These are phyloP conservation scores for Agaricus blazei DNA, from an alignment of 768 basidiomycete species.

Conservation along the genomic window DNA sequence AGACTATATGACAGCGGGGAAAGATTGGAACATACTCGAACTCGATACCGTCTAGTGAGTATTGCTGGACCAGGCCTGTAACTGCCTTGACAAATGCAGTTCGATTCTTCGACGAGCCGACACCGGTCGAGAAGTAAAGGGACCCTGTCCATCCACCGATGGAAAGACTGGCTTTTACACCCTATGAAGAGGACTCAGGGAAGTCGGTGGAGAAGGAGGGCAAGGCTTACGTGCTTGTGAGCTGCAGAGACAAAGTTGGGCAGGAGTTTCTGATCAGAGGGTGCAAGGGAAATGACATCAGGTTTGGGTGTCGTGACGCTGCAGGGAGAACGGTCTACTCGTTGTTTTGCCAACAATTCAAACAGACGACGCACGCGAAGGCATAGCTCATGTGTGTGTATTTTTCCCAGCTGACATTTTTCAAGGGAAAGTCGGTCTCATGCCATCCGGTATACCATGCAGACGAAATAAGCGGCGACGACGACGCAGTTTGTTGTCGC, in stretches of 20 bases:
- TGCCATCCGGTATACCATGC: conserved; percentile 50
- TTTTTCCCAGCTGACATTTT: conserved; percentile 43
- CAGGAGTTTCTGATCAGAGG: conserved; percentile 42
- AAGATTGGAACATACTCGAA: conserved; percentile 42
- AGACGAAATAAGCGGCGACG: conserved; percentile 21
- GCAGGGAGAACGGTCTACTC: neutral
- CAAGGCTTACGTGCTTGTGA: conserved; percentile 29
- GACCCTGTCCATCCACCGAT: conserved; percentile 70
- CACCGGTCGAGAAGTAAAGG: conserved; percentile 53
- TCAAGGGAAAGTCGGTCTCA: conserved; percentile 33
- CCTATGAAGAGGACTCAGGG: conserved; percentile 24
- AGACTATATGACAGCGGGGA: conserved; percentile 5
- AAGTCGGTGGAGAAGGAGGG: neutral
- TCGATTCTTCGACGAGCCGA: conserved; percentile 50
- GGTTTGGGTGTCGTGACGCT: conserved; percentile 37
- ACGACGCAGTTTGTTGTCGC: neutral
- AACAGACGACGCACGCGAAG: conserved; percentile 45
- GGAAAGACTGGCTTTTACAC: conserved; percentile 52
- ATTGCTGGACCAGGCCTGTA: conserved; percentile 38
- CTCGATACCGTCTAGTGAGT: conserved; percentile 59
- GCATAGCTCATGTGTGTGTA: conserved; percentile 54
- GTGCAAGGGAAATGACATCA: conserved; percentile 25
- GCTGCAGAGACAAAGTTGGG: conserved; percentile 50
- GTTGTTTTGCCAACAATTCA: neutral
- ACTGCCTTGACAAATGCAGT: conserved; percentile 54